Base-by-base conservation (phyloP, 2,329 filamentous ascomycete genomes). In the Podosphaera aphanis region DNA sequence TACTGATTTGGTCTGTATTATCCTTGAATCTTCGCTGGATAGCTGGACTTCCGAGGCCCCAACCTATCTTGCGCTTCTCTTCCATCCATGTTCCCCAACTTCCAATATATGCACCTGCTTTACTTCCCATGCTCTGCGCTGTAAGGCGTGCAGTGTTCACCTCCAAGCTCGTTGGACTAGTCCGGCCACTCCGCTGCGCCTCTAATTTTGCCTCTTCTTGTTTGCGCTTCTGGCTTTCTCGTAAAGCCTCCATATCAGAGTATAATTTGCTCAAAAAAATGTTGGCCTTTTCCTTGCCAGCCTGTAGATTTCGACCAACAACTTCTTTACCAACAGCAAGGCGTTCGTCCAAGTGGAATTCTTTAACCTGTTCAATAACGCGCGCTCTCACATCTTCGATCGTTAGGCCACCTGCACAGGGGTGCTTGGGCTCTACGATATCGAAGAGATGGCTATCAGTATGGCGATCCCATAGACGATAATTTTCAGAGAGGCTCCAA, bases 341-440 rank as follows among this genome's bases (percentile, higher is more conserved):
- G 7, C 83, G 75, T 59, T 95, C 90, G 59, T 98, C 90, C 1
- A 95, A 70, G 59, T 95, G 86, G 43, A 95, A 70, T 49, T 95
- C 88, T 52, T 88, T 81, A 43, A 98, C 83, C 62, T 95, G 90
- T 60, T 92, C 82, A 31, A 84, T 77, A 29, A 98, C 71, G 20
- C 90, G 73, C 44, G 90, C 74, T 59, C 94, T 88, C 11, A 98
- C 79, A 59, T 98, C 90, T 53, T 95, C 90, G 50, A 98, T 85
- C 1, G 80, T 86, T 18, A 98, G 69, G 0, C 85, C 88, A 21
- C 90, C 90, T 1, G 86, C 86, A 60, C 83, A 94, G 2, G 90
- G 90, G 61, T 98, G 90, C 49, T 78, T 79, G 1, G 90, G 90
- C 57, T 93, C 85, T 13, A 92, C 81, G 51, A 98, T 83, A 53